phyloP scores from a whole-genome alignment of 768 basidiomycete genomes.

The Tulasnella sp. region DNA sequence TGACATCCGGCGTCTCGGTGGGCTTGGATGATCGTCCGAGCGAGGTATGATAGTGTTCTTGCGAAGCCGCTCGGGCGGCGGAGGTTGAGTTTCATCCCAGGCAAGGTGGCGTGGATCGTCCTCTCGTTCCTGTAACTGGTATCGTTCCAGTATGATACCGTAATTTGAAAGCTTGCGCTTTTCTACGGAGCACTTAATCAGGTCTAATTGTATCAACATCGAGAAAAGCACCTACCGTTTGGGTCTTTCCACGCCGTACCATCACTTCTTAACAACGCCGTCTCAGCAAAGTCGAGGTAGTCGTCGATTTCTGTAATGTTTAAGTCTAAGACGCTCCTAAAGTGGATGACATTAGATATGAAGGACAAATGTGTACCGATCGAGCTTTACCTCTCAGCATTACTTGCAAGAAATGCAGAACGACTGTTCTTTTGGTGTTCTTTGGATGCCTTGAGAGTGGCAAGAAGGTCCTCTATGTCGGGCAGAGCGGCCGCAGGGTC shows the following conservation, averaged over 20 bases:
- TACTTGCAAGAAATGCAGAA: conserved; percentile 33
- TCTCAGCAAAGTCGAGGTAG: conserved; percentile 56
- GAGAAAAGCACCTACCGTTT: conserved; percentile 6
- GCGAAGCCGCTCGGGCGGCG: background rate
- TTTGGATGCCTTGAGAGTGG: conserved; percentile 27
- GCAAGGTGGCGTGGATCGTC: background rate
- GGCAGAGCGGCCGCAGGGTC: conserved; percentile 58
- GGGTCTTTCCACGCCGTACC: conserved; percentile 20
- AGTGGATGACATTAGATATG: background rate
- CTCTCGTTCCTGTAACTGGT: background rate
- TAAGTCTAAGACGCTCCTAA: conserved; percentile 45
- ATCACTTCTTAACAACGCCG: conserved; percentile 32
- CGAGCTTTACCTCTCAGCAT: conserved; percentile 33
- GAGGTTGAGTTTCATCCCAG: background rate
- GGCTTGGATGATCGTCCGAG: background rate
- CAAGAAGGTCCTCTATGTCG: conserved; percentile 37
- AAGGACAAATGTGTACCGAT: conserved; percentile 11
- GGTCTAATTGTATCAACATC: background rate
- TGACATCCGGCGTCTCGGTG: background rate
- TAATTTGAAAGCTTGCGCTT: background rate
- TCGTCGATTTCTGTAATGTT: conserved; percentile 42
- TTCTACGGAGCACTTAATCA: background rate
- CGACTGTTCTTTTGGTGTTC: conserved; percentile 25
- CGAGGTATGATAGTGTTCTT: background rate
- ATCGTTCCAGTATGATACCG: background rate